Conservation (phyloP, 176 grass and related monocot genomes). For the Sorghum bicolor region Sorghum_bicolor_NCBIv3 NC_012871.2:66812501-66813000, state of each 20-base stretch:
- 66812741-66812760: background rate
- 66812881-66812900: slow-evolving; percentile 2
- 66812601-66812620: slow-evolving; percentile 16
- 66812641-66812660: slow-evolving; percentile 22
- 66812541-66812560: slow-evolving; percentile 34
- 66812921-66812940: background rate
- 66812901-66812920: background rate
- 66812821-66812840: background rate
- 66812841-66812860: slow-evolving; percentile 3
- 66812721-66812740: background rate
- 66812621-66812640: background rate
- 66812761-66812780: background rate
- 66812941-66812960: background rate
- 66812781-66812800: slow-evolving; percentile 20
- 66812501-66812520: slow-evolving; percentile 37
- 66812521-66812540: slow-evolving; percentile 40
- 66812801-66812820: slow-evolving; percentile 21
- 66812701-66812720: too few species aligned
- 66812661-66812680: background rate
- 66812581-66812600: background rate
- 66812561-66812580: slow-evolving; percentile 29
- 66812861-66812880: slow-evolving; percentile 3
- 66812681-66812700: background rate
- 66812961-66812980: background rate
- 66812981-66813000: background rate